Percentiles rank a stretch among this genome's conserved stretches.
Evolutionary conservation across 2,329 filamentous ascomycete genomes (phyloP).

Genomic region (Pezicula carpinea): DNA sequence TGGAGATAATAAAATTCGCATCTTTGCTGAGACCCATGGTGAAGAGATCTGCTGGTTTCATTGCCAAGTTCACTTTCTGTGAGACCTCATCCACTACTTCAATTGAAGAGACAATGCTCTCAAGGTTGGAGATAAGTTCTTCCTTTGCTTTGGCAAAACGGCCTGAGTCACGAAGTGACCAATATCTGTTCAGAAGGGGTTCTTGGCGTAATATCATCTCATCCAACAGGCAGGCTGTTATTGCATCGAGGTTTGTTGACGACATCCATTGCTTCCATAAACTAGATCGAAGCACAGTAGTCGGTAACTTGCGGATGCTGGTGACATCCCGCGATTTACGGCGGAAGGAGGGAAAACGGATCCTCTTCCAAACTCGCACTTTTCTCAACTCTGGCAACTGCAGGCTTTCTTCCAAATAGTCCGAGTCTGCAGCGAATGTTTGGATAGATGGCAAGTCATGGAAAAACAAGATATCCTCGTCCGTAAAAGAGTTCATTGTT

Average conservation of each 20-base stretch:
- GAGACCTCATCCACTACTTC: slow-evolving; percentile 35
- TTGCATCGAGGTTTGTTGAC: slow-evolving; percentile 39
- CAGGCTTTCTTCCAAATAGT: neutral
- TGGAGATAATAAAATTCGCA: slow-evolving; percentile 34
- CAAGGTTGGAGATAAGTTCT: slow-evolving; percentile 34
- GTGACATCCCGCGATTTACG: slow-evolving; percentile 5
- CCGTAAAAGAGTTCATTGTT: slow-evolving; percentile 27
- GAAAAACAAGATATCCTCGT: slow-evolving; percentile 31
- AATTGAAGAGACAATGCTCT: slow-evolving; percentile 33
- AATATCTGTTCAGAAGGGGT: slow-evolving; percentile 32
- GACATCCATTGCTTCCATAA: slow-evolving; percentile 47
- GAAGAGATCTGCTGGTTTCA: slow-evolving; percentile 36
- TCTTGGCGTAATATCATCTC: slow-evolving; percentile 36
- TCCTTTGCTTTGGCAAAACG: slow-evolving; percentile 38
- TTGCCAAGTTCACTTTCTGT: slow-evolving; percentile 33
- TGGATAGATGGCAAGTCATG: slow-evolving; percentile 21
- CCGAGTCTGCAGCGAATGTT: slow-evolving; percentile 2
- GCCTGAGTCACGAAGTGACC: slow-evolving; percentile 32
- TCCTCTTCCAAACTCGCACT: neutral
- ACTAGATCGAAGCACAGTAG: slow-evolving; percentile 41
- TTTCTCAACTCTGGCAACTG: neutral
- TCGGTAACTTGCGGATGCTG: slow-evolving; percentile 35
- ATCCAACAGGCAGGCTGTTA: slow-evolving; percentile 43
- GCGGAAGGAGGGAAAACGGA: neutral
- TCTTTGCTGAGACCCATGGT: slow-evolving; percentile 38